These are phyloP conservation scores for Triangularia setosa DNA, from an alignment of 2,329 filamentous ascomycete genomes.

Conservation along the genomic window DNA sequence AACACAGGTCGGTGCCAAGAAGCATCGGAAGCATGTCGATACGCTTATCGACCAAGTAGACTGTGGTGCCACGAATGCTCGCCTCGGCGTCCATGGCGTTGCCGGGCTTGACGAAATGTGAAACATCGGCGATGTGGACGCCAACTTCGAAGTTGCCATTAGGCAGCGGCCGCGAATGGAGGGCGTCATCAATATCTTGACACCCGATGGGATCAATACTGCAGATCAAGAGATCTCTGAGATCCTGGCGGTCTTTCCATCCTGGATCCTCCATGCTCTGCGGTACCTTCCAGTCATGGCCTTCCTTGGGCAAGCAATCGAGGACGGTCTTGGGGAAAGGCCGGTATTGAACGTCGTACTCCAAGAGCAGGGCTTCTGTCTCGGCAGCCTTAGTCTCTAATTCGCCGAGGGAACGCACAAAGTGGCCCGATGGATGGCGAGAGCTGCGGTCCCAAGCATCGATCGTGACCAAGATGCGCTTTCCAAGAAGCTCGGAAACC, in stretches of 20 bases:
- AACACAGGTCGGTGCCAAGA: constrained; percentile 92
- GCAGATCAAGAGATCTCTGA: constrained; percentile 84
- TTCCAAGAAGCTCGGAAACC: constrained; percentile 81
- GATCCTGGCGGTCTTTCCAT: constrained; percentile 80
- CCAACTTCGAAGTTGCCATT: constrained; percentile 96
- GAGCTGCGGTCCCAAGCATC: constrained; percentile 95
- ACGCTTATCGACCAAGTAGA: constrained; percentile 97
- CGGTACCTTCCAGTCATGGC: constrained; percentile 91
- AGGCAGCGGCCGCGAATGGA: constrained; percentile 78
- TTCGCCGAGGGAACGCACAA: constrained; percentile 87
- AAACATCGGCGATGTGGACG: constrained; percentile 99
- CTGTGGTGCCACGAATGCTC: constrained; percentile 88
- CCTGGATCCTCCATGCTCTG: constrained; percentile 73
- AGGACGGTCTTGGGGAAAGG: constrained; percentile 95
- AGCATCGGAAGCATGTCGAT: constrained; percentile 99
- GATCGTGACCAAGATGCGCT: constrained; percentile 88
- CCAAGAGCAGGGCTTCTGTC: constrained; percentile 87
- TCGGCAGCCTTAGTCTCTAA: constrained; percentile 96
- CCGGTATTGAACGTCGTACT: constrained; percentile 96
- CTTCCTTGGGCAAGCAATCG: constrained; percentile 86
- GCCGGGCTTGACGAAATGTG: constrained; percentile 94
- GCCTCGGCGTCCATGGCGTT: constrained; percentile 97
- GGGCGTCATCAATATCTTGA: constrained; percentile 96
- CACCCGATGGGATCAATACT: constrained; percentile 96
- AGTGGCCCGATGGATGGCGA: constrained; percentile 87